Conservation (phyloP, 2,329 filamentous ascomycete genomes). For the Colletotrichum ledebouriae region DNA sequence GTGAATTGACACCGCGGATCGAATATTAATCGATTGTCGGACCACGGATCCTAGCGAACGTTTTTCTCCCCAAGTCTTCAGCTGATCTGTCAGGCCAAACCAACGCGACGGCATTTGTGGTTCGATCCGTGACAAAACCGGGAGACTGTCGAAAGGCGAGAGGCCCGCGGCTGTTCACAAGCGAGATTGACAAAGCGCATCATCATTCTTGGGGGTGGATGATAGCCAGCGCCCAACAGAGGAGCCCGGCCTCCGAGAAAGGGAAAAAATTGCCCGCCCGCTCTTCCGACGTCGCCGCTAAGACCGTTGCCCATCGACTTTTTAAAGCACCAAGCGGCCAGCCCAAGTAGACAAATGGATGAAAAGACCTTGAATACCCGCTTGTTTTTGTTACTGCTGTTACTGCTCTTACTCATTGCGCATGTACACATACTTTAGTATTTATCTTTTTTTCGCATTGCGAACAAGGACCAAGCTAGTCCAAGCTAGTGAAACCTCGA, state of each 20-base stretch:
- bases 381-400: background rate
- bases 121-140: conserved; percentile 42
- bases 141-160: conserved; percentile 42
- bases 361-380: conserved; percentile 4
- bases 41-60: too few species aligned
- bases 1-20: background rate
- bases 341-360: background rate
- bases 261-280: conserved; percentile 34
- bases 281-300: conserved; percentile 35
- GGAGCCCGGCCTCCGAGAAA: conserved; percentile 25
- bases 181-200: conserved; percentile 43
- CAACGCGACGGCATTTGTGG: conserved; percentile 28
- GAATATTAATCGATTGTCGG: background rate
- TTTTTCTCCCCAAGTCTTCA: background rate
- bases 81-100: conserved; percentile 6
- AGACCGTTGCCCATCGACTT: conserved; percentile 28
- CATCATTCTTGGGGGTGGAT: conserved; percentile 39
- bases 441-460: conserved; percentile 33
- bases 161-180: conserved; percentile 42
- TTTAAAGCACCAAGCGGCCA: conserved; percentile 25
- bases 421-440: background rate
- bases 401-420: conserved; percentile 7
- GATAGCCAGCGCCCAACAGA: conserved; percentile 16
- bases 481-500: conserved; percentile 40
- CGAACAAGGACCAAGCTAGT: conserved; percentile 40